These are phyloP conservation scores for Hyaloperonospora brassicae DNA, from an alignment of 352 stramenopile species.

Conservation along the genomic window DNA sequence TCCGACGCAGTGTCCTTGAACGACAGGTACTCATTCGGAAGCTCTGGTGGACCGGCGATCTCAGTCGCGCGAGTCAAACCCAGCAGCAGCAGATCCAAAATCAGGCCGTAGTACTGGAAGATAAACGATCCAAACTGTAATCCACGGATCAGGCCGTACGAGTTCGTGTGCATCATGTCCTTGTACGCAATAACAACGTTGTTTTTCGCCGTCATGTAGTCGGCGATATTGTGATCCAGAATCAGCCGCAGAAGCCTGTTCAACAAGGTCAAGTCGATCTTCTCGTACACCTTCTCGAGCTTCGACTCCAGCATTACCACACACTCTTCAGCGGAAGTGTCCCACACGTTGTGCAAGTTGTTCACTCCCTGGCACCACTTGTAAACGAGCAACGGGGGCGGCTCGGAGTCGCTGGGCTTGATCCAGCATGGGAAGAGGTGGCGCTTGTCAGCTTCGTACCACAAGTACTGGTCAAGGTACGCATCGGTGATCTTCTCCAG, in stretches of 20 bases:
- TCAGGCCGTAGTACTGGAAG: slow-evolving; percentile 99
- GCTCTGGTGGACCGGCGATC: slow-evolving; percentile 93
- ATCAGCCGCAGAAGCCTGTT: slow-evolving; percentile 98
- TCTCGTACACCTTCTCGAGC: slow-evolving; percentile 99
- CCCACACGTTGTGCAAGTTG: slow-evolving; percentile 98
- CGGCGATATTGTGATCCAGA: slow-evolving; percentile 99
- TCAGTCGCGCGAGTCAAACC: slow-evolving; percentile 97
- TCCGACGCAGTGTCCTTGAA: slow-evolving; percentile 98
- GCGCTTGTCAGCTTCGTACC: slow-evolving; percentile 99
- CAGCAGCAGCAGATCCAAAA: slow-evolving; percentile 97
- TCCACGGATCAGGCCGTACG: slow-evolving; percentile 97
- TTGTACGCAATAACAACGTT: slow-evolving; percentile 98
- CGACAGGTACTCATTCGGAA: slow-evolving; percentile 98
- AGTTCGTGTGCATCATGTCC: slow-evolving; percentile 99
- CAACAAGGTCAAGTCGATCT: slow-evolving; percentile 98
- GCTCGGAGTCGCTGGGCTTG: slow-evolving; percentile 98
- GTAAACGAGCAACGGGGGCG: slow-evolving; percentile 97
- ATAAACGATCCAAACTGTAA: slow-evolving; percentile 97
- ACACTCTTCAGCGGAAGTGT: slow-evolving; percentile 96
- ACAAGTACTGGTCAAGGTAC: slow-evolving; percentile 99
- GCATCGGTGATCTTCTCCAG: slow-evolving; percentile 99
- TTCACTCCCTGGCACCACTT: slow-evolving; percentile 99
- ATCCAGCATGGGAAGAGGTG: slow-evolving; percentile 99
- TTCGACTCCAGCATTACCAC: slow-evolving; percentile 98
- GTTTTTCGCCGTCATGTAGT: slow-evolving; percentile 99